A percentile compares a stretch with the other conserved stretches of the same genome.
Conservation (phyloP, 495 filamentous ascomycete species). For the Penicillium ucsense region DNA sequence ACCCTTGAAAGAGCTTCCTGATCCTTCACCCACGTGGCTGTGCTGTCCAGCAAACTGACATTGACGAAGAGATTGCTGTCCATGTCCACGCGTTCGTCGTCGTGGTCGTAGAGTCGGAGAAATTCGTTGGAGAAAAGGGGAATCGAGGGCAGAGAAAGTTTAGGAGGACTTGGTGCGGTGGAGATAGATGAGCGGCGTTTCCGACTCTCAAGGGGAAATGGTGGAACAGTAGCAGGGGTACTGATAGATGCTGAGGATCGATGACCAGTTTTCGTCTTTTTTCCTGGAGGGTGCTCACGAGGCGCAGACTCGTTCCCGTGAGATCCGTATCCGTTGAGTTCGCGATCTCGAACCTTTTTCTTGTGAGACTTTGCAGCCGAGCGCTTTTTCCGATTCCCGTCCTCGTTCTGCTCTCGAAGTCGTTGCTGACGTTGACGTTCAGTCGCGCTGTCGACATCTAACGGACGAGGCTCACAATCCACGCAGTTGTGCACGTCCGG, state of each 20-base stretch:
- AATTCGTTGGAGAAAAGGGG: constrained; percentile 61
- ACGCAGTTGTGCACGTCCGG: constrained; percentile 78
- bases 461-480: constrained; percentile 66
- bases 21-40: constrained; percentile 66
- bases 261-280: constrained; percentile 70
- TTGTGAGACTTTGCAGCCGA: constrained; percentile 61
- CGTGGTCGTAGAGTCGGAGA: constrained; percentile 56
- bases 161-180: constrained; percentile 43
- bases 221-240: constrained; percentile 36
- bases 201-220: constrained; percentile 32
- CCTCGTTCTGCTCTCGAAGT: constrained; percentile 51
- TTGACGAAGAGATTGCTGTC: constrained; percentile 53
- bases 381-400: constrained; percentile 57
- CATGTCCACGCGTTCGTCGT: constrained; percentile 40
- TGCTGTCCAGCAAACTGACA: constrained; percentile 53
- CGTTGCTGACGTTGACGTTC: constrained; percentile 57
- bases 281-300: constrained; percentile 52
- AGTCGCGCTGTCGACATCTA: constrained; percentile 62
- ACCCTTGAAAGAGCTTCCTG: constrained; percentile 36
- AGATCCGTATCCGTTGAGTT: constrained; percentile 28
- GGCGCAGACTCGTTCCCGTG: constrained; percentile 40
- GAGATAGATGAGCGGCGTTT: constrained; percentile 43
- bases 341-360: constrained; percentile 54
- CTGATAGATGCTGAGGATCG: constrained; percentile 59
- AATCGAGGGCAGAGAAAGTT: constrained; percentile 35